Evolutionary conservation across 2,329 filamentous ascomycete species (phyloP), one percentile per base, ranked within the genome.

Genomic region (Cordyceps tenuipes): DNA sequence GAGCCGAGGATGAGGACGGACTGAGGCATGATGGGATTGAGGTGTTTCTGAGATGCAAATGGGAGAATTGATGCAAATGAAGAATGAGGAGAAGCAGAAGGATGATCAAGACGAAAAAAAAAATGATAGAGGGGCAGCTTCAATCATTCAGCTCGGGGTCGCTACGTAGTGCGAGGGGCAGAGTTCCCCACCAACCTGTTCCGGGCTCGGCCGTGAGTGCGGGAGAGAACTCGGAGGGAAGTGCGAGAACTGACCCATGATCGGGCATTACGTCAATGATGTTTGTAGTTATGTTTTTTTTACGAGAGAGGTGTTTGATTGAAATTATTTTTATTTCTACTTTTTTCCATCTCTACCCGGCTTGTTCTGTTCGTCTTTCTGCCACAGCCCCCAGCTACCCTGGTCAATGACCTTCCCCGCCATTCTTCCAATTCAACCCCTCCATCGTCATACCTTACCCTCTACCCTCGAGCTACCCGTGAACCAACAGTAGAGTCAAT

Each of bases 1-100:
- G 59, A 55, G 52, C 59, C 59, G 52, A 61, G 59, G 15, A 61
- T 61, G 19, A 61, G 52, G 17, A 61, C 59, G 4, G 57, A 53
- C 31, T 54, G 57, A 48, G 57, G 34, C 57, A 59, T 59, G 49
- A 31, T 48, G 57, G n/a, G 13, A 51, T 17, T 26, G 10, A 19
- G 15, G 3, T 47, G 31, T 19, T 12, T 34, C 34, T 19, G 34
- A 23, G 43, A 31, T 15, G 8, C 3, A 34, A 48, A 57, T 56
- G 19, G 54, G 48, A 49, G 23, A 41, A 57, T 49, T 7, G 31
- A 57, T 41, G 44, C 54, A 41, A 49, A 57, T 19, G 31, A 21
- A 51, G 49, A 48, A 19, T 15, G 12, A 41, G n/a, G 19, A 6
- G 31, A 48, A 19, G 19, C 13, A 41, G n/a, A 39, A 3, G 31